A percentile compares a stretch with the other conserved stretches of the same genome.
Evolutionary conservation across 495 filamentous ascomycete species (phyloP).

Genomic region (Thermothielavioides terrestris): DNA sequence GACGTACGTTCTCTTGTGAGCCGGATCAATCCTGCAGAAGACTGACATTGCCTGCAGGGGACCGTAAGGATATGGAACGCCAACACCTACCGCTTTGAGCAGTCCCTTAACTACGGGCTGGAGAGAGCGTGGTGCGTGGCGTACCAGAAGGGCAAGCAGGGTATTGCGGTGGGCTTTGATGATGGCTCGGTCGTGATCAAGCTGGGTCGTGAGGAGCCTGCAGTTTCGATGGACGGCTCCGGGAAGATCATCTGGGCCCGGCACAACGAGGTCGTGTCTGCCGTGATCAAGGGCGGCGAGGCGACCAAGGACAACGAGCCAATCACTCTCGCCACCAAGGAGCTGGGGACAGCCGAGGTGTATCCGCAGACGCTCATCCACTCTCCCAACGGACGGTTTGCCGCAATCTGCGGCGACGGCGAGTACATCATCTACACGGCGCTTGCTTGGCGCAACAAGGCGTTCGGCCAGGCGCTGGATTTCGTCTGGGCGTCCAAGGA

Average conservation of each 20-base stretch:
- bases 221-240: slow-evolving; percentile 90
- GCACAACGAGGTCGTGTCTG: slow-evolving; percentile 87
- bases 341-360: slow-evolving; percentile 89
- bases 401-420: slow-evolving; percentile 93
- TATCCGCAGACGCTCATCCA: slow-evolving; percentile 92
- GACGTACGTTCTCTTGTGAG: slow-evolving; percentile 41
- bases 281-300: slow-evolving; percentile 90
- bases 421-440: slow-evolving; percentile 99
- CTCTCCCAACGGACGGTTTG: slow-evolving; percentile 95
- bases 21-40: neutral
- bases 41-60: slow-evolving; percentile 36
- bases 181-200: slow-evolving; percentile 97
- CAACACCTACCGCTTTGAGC: slow-evolving; percentile 90
- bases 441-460: slow-evolving; percentile 94
- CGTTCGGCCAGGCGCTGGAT: slow-evolving; percentile 88
- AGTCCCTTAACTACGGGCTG: slow-evolving; percentile 88
- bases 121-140: slow-evolving; percentile 97
- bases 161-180: slow-evolving; percentile 92
- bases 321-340: slow-evolving; percentile 80
- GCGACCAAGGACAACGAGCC: slow-evolving; percentile 79
- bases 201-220: slow-evolving; percentile 94
- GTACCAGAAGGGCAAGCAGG: slow-evolving; percentile 88
- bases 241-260: slow-evolving; percentile 94
- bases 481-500: slow-evolving; percentile 98
- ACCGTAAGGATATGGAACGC: slow-evolving; percentile 99